Base-by-base conservation (phyloP, 1,284 basidiomycete species). In the Papiliotrema fonsecae region DNA sequence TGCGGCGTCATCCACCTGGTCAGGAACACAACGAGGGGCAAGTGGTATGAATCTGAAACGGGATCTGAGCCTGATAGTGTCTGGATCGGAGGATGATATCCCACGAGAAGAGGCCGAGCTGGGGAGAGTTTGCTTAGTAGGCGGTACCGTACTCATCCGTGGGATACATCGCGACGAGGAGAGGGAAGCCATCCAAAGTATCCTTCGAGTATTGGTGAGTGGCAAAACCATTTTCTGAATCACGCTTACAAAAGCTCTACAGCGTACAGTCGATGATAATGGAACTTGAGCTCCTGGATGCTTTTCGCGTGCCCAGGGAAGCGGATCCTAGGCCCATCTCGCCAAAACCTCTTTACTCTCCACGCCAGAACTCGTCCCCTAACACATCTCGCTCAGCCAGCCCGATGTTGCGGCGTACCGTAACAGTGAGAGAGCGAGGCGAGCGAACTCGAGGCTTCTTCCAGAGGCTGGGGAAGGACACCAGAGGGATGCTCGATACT, bases 241-340 rank as follows among this genome's bases (percentile, higher is more conserved):
- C 26, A 34, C 30, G 36, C 27, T 25, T n/a, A 28, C 25, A 22
- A 18, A 30, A 67, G 62, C 37, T 68, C 13, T 65, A 57, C 34
- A 58, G 59, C 6, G 56, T 65, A 10, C 54, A 60, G 37, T 53
- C 50, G 7, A 61, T 65, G 57, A 36, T 32, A 3, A 42, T 65
- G 19, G 65, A 68, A 36, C 56, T 68, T 4, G 59, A 60, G 3
- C 43, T 68, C 3, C 48, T 61, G 4, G 61, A 65, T 35, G 53
- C 59, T 3, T 65, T 65, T 31, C 55, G 60, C 6, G 44, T 68
- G 11, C 59, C 60, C 2, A 52, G 59, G 45, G 60, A 65, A 47
- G 37, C 47, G 5, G 57, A 62, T 39, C 42, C 54, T 11, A 42
- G 44, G 6, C 52, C 56, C 9, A 34, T 51, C 22, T 57, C 58